Evolutionary conservation across 768 basidiomycete genomes (phyloP).

Genomic region (Trametes elegans): DNA sequence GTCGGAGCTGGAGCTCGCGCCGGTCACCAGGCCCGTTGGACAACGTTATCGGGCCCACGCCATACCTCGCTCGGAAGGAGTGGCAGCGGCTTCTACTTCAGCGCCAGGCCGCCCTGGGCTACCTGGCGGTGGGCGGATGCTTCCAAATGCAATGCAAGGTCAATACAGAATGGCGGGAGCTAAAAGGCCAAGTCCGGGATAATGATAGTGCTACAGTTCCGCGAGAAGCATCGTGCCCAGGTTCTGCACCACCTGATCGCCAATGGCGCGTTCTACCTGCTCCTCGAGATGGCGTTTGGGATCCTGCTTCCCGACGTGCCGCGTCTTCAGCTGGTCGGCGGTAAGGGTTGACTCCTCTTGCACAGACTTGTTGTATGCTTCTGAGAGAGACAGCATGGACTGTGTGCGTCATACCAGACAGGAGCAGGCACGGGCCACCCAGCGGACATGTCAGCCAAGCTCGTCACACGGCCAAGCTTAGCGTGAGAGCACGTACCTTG

Average conservation of each 20-base stretch:
- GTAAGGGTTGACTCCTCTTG: slow-evolving; percentile 97
- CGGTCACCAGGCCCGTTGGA: slow-evolving; percentile 11
- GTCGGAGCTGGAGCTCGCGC: not conserved
- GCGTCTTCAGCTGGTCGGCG: slow-evolving; percentile 90
- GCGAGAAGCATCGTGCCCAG: slow-evolving; percentile 93
- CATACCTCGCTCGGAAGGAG: not conserved
- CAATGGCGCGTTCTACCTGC: slow-evolving; percentile 97
- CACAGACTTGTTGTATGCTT: slow-evolving; percentile 96
- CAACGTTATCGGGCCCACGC: slow-evolving; percentile 1
- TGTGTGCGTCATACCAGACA: slow-evolving; percentile 31
- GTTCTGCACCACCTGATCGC: slow-evolving; percentile 94
- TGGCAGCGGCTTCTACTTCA: slow-evolving; percentile 1
- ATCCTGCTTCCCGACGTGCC: slow-evolving; percentile 97
- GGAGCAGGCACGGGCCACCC: not conserved
- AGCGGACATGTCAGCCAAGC: slow-evolving; percentile 5
- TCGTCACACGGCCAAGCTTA: slow-evolving; percentile 21
- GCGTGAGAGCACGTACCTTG: slow-evolving; percentile 60
- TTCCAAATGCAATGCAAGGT: slow-evolving; percentile 4
- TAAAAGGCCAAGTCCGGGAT: slow-evolving; percentile 18
- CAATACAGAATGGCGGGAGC: slow-evolving; percentile 11
- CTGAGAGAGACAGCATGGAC: slow-evolving; percentile 92
- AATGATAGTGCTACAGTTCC: slow-evolving; percentile 58
- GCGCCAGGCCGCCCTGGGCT: not conserved
- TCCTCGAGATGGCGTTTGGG: slow-evolving; percentile 98
- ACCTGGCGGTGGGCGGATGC: not conserved